Conservation (phyloP, 768 basidiomycete species). For the Leccinum boreale region DNA sequence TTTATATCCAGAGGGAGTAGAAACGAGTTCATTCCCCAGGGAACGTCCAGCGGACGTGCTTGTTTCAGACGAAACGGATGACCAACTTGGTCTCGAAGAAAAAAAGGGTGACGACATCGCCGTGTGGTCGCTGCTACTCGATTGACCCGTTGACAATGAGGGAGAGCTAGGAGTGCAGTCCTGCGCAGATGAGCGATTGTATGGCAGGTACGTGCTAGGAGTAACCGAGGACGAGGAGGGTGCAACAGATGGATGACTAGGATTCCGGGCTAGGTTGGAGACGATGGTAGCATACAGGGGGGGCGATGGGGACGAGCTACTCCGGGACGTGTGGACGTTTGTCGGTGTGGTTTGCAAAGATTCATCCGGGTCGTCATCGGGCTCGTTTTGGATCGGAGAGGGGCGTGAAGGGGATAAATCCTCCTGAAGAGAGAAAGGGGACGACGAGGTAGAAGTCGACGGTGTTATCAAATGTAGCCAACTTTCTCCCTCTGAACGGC, state of each 20-base stretch:
- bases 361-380: constrained; percentile 5
- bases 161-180: constrained; percentile 14
- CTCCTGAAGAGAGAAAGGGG: constrained; percentile 15
- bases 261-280: constrained; percentile 17
- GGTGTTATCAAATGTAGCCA: constrained; percentile 32
- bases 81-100: constrained; percentile 19
- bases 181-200: constrained; percentile 11
- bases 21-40: constrained; percentile 11
- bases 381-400: constrained; percentile 16
- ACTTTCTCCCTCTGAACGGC: constrained; percentile 27
- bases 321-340: constrained; percentile 8
- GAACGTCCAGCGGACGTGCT: constrained; percentile 12
- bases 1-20: constrained; percentile 12
- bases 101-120: constrained; percentile 9
- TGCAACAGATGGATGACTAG: constrained; percentile 5
- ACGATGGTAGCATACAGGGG: constrained; percentile 27
- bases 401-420: constrained; percentile 28
- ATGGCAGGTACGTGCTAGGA: constrained; percentile 6
- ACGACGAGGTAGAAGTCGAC: constrained; percentile 22
- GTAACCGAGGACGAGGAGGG: constrained; percentile 5
- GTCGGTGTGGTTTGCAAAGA: neutral
- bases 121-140: constrained; percentile 15
- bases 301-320: constrained; percentile 12
- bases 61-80: constrained; percentile 26
- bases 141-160: constrained; percentile 13